Conservation (phyloP, 225 moss, liverwort and hornwort genomes). For the Marchantia paleacea region DNA sequence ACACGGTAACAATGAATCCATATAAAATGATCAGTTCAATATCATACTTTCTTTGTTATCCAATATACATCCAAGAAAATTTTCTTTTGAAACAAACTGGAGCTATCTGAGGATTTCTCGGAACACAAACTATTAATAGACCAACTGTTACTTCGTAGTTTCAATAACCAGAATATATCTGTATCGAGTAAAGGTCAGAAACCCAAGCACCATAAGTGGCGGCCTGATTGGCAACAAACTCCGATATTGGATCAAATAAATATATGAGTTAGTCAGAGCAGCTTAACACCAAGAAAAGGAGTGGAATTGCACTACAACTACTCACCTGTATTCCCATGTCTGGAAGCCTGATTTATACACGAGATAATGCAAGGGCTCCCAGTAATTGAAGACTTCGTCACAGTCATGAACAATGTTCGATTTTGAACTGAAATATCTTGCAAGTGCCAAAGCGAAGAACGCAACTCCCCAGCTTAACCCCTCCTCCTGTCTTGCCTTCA, state of each 20-base stretch:
- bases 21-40: too few species aligned
- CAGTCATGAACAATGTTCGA: constrained; percentile 92
- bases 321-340: constrained; percentile 96
- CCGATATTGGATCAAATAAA: background rate
- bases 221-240: background rate
- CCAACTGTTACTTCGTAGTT: too few species aligned
- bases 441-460: constrained; percentile 61
- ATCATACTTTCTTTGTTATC: background rate
- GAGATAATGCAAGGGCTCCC: constrained; percentile 89
- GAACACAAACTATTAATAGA: too few species aligned
- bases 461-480: constrained; percentile 70
- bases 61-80: background rate
- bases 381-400: constrained; percentile 98
- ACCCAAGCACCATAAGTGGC: background rate
- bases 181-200: background rate
- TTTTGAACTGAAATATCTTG: constrained; percentile 80
- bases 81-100: background rate
- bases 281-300: background rate
- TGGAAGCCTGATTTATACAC: constrained; percentile 84
- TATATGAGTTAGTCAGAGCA: background rate
- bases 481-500: constrained; percentile 24
- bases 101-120: background rate
- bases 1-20: too few species aligned
- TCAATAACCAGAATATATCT: background rate
- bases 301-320: background rate